phyloP scores from a whole-genome alignment of 495 filamentous ascomycete species.

The Daldinia bambusicola region DNA sequence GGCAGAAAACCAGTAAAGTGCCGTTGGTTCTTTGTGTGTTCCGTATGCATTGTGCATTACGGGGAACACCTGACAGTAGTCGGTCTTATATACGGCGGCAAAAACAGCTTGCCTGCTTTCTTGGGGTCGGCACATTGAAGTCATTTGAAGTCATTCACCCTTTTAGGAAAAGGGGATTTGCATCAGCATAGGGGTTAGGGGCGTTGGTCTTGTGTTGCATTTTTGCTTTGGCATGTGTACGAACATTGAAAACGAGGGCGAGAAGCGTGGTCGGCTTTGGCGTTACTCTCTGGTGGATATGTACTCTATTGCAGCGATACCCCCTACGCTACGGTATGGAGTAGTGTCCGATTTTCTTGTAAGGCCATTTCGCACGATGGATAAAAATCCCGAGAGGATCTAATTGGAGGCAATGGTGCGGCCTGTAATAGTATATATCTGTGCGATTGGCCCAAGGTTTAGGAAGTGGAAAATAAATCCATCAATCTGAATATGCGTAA shows the following conservation, averaged over 20 bases:
- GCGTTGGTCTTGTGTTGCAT: slow-evolving; percentile 31
- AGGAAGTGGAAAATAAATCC: background rate
- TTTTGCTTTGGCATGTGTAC: slow-evolving; percentile 21
- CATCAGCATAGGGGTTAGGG: slow-evolving; percentile 38
- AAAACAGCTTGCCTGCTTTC: background rate
- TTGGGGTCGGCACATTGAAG: background rate
- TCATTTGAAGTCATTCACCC: slow-evolving; percentile 5
- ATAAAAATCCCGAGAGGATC: slow-evolving; percentile 8
- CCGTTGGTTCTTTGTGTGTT: background rate
- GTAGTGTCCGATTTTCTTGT: slow-evolving; percentile 16
- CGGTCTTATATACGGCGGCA: background rate
- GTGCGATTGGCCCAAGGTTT: background rate
- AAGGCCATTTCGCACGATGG: slow-evolving; percentile 6
- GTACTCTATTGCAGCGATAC: slow-evolving; percentile 41
- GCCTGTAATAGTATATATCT: background rate
- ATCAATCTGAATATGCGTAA: slow-evolving; percentile 2
- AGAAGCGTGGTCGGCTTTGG: slow-evolving; percentile 28
- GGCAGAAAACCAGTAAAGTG: slow-evolving; percentile 2
- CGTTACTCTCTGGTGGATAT: slow-evolving; percentile 34
- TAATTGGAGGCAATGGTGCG: slow-evolving; percentile 12
- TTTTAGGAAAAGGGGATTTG: slow-evolving; percentile 3
- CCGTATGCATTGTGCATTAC: background rate
- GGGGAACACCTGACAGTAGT: background rate
- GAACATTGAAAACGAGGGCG: slow-evolving; percentile 29
- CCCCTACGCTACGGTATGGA: slow-evolving; percentile 34